Conservation (phyloP, 805 yeast species). For the Ogataea ganodermae region DNA sequence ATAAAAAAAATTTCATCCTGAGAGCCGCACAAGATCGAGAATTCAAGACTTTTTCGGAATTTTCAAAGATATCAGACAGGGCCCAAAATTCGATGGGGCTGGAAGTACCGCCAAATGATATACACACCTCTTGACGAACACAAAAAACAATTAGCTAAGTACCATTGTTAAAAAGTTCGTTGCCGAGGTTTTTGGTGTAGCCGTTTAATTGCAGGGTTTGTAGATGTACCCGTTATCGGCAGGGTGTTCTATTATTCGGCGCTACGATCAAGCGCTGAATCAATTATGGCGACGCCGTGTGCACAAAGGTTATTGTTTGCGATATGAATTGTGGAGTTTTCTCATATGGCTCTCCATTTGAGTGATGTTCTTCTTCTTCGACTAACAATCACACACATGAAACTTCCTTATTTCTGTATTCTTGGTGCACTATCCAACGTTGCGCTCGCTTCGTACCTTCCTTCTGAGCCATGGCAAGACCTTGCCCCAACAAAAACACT, state of each 20-base stretch:
- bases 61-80: too few species aligned
- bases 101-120: too few species aligned
- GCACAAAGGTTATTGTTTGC: not conserved
- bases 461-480: conserved; percentile 4
- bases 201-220: too few species aligned
- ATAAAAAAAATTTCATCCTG: not conserved
- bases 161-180: too few species aligned
- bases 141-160: too few species aligned
- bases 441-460: not conserved
- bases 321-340: not conserved
- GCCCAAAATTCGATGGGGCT: too few species aligned
- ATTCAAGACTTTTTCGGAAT: not conserved
- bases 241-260: not conserved
- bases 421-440: conserved; percentile 1
- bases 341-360: not conserved
- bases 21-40: not conserved
- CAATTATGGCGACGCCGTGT: not conserved
- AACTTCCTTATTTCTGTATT: not conserved
- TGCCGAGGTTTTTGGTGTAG: too few species aligned
- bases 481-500: not conserved
- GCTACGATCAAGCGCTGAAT: not conserved
- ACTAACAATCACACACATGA: not conserved
- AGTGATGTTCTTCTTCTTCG: not conserved
- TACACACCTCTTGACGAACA: too few species aligned
- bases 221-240: too few species aligned